Evolutionary conservation across 1,139 yeast genomes (phyloP).

Genomic region (Candida tetrigidarum): DNA sequence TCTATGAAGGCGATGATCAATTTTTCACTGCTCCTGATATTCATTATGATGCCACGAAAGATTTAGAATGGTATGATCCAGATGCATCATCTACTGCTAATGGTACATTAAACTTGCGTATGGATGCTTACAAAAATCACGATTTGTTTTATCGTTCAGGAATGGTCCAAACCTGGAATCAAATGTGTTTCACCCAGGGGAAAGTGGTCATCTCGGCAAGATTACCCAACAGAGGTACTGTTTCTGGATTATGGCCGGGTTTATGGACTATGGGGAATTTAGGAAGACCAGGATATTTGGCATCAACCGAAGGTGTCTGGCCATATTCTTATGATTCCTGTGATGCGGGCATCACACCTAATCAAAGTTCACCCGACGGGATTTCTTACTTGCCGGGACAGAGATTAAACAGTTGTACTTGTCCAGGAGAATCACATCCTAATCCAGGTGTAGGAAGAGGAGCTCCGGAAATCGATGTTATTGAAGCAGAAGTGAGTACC

Average conservation of each 20-base stretch:
- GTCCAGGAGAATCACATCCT: conserved; percentile 80
- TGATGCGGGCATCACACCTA: conserved; percentile 89
- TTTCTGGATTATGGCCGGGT: conserved; percentile 92
- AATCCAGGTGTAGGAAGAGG: conserved; percentile 82
- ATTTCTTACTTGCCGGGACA: conserved; percentile 82
- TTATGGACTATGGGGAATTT: conserved; percentile 87
- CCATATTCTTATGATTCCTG: conserved; percentile 84
- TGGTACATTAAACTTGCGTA: conserved; percentile 63
- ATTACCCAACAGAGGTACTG: conserved; percentile 73
- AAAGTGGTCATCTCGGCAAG: conserved; percentile 68
- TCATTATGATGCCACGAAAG: conserved; percentile 79
- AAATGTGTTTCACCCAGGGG: conserved; percentile 81
- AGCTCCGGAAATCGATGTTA: conserved; percentile 86
- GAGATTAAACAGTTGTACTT: conserved; percentile 67
- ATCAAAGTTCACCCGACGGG: conserved; percentile 84
- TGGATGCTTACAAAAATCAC: conserved; percentile 79
- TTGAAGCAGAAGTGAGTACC: conserved; percentile 73
- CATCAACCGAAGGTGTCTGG: conserved; percentile 87
- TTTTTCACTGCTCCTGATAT: conserved; percentile 79
- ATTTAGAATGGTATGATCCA: conserved; percentile 89
- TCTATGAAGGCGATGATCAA: conserved; percentile 83
- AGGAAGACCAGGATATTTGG: conserved; percentile 82
- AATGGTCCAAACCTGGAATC: conserved; percentile 87
- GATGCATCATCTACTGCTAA: conserved; percentile 74
- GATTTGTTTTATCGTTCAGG: conserved; percentile 78